Evolutionary conservation across 108 stramenopile genomes (phyloP).

Genomic region (Fragilaria radians): DNA sequence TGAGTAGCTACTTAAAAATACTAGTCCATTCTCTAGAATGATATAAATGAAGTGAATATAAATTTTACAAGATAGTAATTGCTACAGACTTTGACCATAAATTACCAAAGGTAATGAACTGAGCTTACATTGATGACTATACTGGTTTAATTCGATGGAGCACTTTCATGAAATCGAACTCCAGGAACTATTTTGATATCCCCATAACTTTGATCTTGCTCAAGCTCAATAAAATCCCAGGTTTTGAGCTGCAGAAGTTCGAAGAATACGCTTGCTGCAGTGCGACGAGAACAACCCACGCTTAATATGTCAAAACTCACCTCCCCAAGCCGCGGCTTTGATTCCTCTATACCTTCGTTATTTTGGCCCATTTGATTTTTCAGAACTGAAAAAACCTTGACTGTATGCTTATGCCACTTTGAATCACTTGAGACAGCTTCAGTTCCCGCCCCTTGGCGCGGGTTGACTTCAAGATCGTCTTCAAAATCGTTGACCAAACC

Average conservation of each 20-base stretch:
- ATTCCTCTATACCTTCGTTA: conserved; percentile 35
- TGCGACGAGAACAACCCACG: conserved; percentile 59
- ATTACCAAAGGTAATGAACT: too few species aligned
- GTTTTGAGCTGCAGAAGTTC: conserved; percentile 89
- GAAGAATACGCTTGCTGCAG: conserved; percentile 84
- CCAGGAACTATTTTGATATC: conserved; percentile 58
- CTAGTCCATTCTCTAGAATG: too few species aligned
- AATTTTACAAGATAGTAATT: too few species aligned
- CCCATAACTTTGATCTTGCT: conserved; percentile 87
- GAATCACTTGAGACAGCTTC: conserved; percentile 44
- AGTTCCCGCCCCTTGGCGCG: conserved; percentile 57
- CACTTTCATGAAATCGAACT: conserved; percentile 20
- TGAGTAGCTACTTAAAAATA: too few species aligned
- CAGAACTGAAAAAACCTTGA: conserved; percentile 61
- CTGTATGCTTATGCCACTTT: conserved; percentile 92
- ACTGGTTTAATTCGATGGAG: conserved; percentile 11
- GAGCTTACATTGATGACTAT: too few species aligned
- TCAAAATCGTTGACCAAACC: conserved; percentile 74
- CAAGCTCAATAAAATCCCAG: conserved; percentile 93
- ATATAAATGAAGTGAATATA: too few species aligned
- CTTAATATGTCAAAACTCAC: conserved; percentile 63
- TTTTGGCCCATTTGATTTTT: conserved; percentile 24
- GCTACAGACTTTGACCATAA: too few species aligned
- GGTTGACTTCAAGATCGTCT: conserved; percentile 41
- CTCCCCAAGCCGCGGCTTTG: conserved; percentile 23